phyloP scores from a whole-genome alignment of 257 asterid species.

The Avicennia marina region DNA sequence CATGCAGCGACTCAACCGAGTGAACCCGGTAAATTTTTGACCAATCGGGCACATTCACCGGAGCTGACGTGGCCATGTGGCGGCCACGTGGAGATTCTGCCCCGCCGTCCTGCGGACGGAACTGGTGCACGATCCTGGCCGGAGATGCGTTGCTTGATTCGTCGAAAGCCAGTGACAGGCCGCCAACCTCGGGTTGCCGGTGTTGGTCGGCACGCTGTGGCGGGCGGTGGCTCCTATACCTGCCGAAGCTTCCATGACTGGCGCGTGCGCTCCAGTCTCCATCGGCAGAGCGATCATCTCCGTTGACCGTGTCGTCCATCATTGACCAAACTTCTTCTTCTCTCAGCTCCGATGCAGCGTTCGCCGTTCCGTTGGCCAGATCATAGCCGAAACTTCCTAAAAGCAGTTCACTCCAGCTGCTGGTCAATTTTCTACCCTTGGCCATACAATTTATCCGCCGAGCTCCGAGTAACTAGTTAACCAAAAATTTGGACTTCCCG shows the following conservation, averaged over 20 bases:
- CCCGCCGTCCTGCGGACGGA: constrained; percentile 36
- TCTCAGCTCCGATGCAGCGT: constrained; percentile 44
- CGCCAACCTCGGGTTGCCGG: constrained; percentile 42
- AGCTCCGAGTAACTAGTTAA: no score
- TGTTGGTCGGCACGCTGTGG: constrained; percentile 19
- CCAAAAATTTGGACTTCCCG: no score
- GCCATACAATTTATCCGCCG: constrained; percentile 63
- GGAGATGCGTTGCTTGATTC: constrained; percentile 32
- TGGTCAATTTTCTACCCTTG: constrained; percentile 55
- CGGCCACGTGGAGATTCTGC: constrained; percentile 41
- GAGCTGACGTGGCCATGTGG: constrained; percentile 70
- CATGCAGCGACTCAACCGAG: constrained; percentile 61
- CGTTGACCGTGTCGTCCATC: constrained; percentile 39
- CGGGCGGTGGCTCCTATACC: constrained; percentile 23
- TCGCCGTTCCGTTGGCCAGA: constrained; percentile 25
- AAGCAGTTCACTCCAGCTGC: constrained; percentile 55
- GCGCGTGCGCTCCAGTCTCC: constrained; percentile 61
- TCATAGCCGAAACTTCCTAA: constrained; percentile 45
- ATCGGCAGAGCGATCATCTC: constrained; percentile 13
- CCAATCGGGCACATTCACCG: constrained; percentile 78
- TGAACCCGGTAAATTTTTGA: constrained; percentile 65
- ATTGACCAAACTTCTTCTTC: constrained; percentile 80
- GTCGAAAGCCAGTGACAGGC: constrained; percentile 65
- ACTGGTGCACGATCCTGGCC: constrained; percentile 60
- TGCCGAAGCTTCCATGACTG: constrained; percentile 25